A percentile compares a stretch with the other conserved stretches of the same genome.
phyloP scores from a whole-genome alignment of 2,329 filamentous ascomycete genomes.

The Xylariaceae sp. region DNA sequence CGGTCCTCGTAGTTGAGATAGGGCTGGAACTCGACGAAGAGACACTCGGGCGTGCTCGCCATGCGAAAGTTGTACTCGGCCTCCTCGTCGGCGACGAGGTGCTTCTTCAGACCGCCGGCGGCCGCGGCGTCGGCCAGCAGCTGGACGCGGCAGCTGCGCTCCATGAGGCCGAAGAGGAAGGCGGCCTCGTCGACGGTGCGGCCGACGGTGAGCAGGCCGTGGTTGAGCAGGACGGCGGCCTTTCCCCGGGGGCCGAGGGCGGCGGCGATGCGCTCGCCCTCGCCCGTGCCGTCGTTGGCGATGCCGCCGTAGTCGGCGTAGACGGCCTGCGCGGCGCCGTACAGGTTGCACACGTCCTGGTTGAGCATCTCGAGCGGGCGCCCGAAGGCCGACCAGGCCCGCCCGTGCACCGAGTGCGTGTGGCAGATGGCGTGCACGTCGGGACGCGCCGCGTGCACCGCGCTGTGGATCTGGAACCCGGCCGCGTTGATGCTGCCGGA shows the following conservation, averaged over 20 bases:
- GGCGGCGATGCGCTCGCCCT: slow-evolving; percentile 56
- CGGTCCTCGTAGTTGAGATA: slow-evolving; percentile 26
- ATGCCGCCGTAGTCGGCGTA: slow-evolving; percentile 49
- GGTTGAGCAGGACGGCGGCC: slow-evolving; percentile 39
- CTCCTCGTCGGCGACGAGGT: slow-evolving; percentile 33
- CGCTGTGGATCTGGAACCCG: slow-evolving; percentile 63
- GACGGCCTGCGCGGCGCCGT: slow-evolving; percentile 56
- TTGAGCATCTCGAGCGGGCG: slow-evolving; percentile 61
- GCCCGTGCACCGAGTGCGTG: slow-evolving; percentile 57
- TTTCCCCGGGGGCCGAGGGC: slow-evolving; percentile 52
- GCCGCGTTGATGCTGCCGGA: slow-evolving; percentile 56
- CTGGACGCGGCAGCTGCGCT: slow-evolving; percentile 62
- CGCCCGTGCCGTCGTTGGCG: slow-evolving; percentile 52
- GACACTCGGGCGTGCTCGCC: slow-evolving; percentile 25
- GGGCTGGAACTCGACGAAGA: slow-evolving; percentile 27
- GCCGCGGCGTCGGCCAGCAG: slow-evolving; percentile 60
- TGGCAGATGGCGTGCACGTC: slow-evolving; percentile 59
- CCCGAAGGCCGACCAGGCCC: slow-evolving; percentile 60
- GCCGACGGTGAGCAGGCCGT: slow-evolving; percentile 65
- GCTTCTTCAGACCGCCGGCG: slow-evolving; percentile 30
- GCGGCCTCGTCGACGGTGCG: slow-evolving; percentile 41
- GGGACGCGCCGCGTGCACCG: slow-evolving; percentile 57
- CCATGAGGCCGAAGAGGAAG: slow-evolving; percentile 37
- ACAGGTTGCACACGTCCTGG: slow-evolving; percentile 57
- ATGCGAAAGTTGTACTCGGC: slow-evolving; percentile 31